phyloP scores from a whole-genome alignment of 805 yeast genomes.

The Grigorovia transvaalensis region DNA sequence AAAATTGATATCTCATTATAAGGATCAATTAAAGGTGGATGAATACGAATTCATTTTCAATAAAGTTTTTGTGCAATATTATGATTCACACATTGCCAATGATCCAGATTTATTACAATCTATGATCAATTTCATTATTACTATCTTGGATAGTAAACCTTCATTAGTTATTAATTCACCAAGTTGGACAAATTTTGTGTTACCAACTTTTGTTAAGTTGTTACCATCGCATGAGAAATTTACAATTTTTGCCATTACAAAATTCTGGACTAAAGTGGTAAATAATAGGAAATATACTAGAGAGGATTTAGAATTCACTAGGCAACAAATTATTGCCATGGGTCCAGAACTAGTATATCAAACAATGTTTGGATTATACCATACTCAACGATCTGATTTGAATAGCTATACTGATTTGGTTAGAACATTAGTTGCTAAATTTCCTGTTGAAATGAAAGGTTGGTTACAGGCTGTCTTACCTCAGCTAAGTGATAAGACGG shows the following conservation, averaged over 20 bases:
- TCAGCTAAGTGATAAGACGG: constrained; percentile 20
- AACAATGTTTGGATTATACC: constrained; percentile 37
- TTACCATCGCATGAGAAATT: constrained; percentile 39
- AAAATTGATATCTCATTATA: constrained; percentile 33
- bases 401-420: constrained; percentile 47
- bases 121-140: constrained; percentile 40
- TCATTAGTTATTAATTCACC: constrained; percentile 32
- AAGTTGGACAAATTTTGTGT: constrained; percentile 18
- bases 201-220: constrained; percentile 25
- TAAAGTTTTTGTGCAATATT: constrained; percentile 30
- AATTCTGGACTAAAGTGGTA: constrained; percentile 43
- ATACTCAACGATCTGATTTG: constrained; percentile 46
- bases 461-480: constrained; percentile 35
- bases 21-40: constrained; percentile 23
- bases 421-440: constrained; percentile 39
- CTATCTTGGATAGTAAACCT: constrained; percentile 42
- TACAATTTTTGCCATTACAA: constrained; percentile 38
- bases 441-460: constrained; percentile 36
- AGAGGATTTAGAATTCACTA: constrained; percentile 31
- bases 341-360: constrained; percentile 24
- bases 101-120: constrained; percentile 56
- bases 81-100: constrained; percentile 27
- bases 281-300: constrained; percentile 37
- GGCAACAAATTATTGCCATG: constrained; percentile 19
- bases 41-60: constrained; percentile 31